Base-by-base conservation (phyloP, 176 grass and related monocot genomes). In the Musa schizocarpa region DNA sequence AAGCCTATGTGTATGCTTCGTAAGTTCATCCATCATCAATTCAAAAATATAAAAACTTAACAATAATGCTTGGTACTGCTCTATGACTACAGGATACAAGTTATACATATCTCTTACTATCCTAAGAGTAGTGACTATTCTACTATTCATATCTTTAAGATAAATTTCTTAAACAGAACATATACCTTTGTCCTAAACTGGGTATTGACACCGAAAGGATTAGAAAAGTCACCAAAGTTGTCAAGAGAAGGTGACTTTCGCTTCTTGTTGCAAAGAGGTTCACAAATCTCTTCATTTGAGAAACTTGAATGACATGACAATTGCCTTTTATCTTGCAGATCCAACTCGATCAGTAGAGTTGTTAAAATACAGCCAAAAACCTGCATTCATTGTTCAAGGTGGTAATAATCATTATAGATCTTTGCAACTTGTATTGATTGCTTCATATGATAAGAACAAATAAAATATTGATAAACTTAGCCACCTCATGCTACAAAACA, bases 221-320 rank as follows among this genome's bases (percentile, higher is more conserved):
- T 16, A 74, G 52, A 56, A 14, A 3, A 74, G 26, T 51, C 21
- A 23, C n/a, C 34, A 64, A 10, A 72, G 1, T 52, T 53, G 2
- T 53, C 34, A 14, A 49, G 9, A 27, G 68, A 13, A 64, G 56
- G 13, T 50, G n/a, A 73, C 6, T 80, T 72, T n/a, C 69, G n/a
- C 68, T 80, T 80, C 43, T 64, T 80, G 11, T 34, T 34, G 48
- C 78, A 51, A 73, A 53, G n/a, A 52, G 66, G n/a, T 17, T 71
- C 56, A 72, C 1, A 8, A 50, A 25, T 53, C 56, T 73, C 69
- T 25, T 73, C 54, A 64, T 72, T 56, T 49, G 57, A 49, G 27
- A 55, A 26, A 52, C 24, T 52, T 72, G 68, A 29, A 63, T 52
- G 20, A 21, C 68, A 24, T n/a, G 49, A 23, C 9, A 34, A 72